Base-by-base conservation (phyloP, 75 land plant species). In the Cupressus sempervirens region DNA sequence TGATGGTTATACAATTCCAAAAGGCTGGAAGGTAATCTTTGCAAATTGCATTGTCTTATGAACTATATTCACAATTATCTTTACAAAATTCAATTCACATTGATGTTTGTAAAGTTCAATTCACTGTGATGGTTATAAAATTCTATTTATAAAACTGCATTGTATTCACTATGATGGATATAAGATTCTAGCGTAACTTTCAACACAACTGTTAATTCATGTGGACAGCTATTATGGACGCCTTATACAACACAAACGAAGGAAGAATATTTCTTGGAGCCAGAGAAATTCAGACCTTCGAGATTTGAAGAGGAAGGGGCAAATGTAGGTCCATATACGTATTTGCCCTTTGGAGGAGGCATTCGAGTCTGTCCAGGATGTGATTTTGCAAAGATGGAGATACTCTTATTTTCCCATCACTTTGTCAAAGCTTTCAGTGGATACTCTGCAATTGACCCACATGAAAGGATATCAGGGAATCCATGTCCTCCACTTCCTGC, bases 311-410 rank as follows among this genome's bases (percentile, higher is more conserved):
- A 74, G 20, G 30, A 46, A 43, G 82, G 52, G 36, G 87, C 53
- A 40, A 35, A 84, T 23, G 81, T 85, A 23, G 83, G 87, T 14
- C 93, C 93, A 1, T 89, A 70, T 58, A 79, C 94, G 43, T 93
- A 86, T 67, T 65, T 93, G n/a, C 91, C 91, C 43, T 93, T 93
- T 41, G 94, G 94, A 80, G 94, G 89, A 26, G 94, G 94, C 5
- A 82, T 86, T 10, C 48, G 93, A 32, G 81, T 86, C 14, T 93
- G 94, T 45, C 89, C 91, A 7, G 93, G 93, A 20, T 26, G 54
- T 4, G 92, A 92, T 10, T 89, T 92, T 52, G 90, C 92, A 0
- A 23, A 90, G 48, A 53, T 89, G 48, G 92, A 88, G 83, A 80
- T 84, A 4, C 80, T 91, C 48, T 20, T 87, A 7, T 45, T 92